Evolutionary conservation across 2,329 filamentous ascomycete species (phyloP), one percentile per base, ranked within the genome.

Genomic region (Cladosporium sp.): DNA sequence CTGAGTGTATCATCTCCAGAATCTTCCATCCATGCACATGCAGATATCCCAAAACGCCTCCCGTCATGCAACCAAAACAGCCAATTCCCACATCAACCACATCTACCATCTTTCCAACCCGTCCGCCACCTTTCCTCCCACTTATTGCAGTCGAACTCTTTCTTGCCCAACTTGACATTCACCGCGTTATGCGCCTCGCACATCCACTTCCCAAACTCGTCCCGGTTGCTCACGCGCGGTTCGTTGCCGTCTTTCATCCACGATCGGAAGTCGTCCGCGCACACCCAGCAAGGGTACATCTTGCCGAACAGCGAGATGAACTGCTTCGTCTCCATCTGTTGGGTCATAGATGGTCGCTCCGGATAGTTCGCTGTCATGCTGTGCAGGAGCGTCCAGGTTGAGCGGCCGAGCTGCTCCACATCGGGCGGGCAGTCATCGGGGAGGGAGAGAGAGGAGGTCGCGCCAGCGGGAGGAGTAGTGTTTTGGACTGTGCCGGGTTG

Each of bases 71-170:
- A 51, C 28, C 35, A 22, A 19, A 2, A 38, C 22, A 28, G 7
- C 7, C 22, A 5, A 28, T 28, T 28, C 22, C 22, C 22, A 19
- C 33, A 43, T 70, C 66, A 83, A 71, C 81, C 82, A 68, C 83
- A 86, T 53, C 82, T 72, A 16, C 83, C 83, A 74, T 86, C 83
- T 67, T 77, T 81, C 85, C 87, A 96, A 0, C 93, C 93, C 1
- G 87, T 93, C 72, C 87, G 79, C 93, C 93, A 98, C 68, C 93
- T 81, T 77, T 97, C 88, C 69, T 96, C 85, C 92, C 93, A 97
- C 63, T 77, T 81, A 52, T 75, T 77, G 73, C 93, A 98, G 76
- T 98, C 90, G 72, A 98, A 98, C 61, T 80, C 79, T 55, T 81
- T 78, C 79, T 98, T 98, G 46, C 93, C 93, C 61, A 98, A 70